phyloP scores from a whole-genome alignment of 352 stramenopile genomes.

The Globisporangium recalcitrans region DNA sequence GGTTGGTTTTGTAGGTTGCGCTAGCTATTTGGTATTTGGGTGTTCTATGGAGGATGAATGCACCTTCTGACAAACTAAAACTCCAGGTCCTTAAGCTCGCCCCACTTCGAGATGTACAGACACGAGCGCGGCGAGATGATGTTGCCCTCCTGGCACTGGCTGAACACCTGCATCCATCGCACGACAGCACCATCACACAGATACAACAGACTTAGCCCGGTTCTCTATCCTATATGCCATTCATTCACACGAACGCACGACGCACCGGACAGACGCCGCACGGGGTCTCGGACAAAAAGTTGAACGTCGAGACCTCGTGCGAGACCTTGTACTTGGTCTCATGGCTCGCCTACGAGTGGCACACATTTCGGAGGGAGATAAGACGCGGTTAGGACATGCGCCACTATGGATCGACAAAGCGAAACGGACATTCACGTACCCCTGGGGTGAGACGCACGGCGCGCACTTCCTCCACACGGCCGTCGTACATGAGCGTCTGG shows the following conservation, averaged over 20 bases:
- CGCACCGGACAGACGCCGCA: constrained; percentile 85
- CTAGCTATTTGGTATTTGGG: too few species aligned
- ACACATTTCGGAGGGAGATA: constrained; percentile 2
- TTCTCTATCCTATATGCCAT: not conserved
- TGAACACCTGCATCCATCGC: constrained; percentile 55
- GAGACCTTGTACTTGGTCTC: constrained; percentile 88
- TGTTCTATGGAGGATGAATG: constrained; percentile 1
- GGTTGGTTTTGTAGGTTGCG: not conserved
- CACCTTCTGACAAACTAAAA: constrained; percentile 34
- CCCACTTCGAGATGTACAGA: constrained; percentile 89
- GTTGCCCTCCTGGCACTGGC: constrained; percentile 89
- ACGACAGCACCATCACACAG: not conserved
- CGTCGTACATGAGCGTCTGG: constrained; percentile 91
- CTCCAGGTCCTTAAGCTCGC: constrained; percentile 85
- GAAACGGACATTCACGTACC: constrained; percentile 48
- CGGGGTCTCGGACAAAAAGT: constrained; percentile 86
- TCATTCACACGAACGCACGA: constrained; percentile 10
- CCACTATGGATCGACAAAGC: too few species aligned
- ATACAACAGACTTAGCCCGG: not conserved
- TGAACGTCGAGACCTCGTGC: constrained; percentile 81
- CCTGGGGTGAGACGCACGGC: constrained; percentile 69
- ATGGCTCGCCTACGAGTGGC: constrained; percentile 39
- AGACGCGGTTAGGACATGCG: not conserved
- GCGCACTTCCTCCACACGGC: constrained; percentile 86
- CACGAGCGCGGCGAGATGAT: constrained; percentile 89